Conservation (phyloP, 2,329 filamentous ascomycete genomes). For the Diaporthe longicolla region DNA sequence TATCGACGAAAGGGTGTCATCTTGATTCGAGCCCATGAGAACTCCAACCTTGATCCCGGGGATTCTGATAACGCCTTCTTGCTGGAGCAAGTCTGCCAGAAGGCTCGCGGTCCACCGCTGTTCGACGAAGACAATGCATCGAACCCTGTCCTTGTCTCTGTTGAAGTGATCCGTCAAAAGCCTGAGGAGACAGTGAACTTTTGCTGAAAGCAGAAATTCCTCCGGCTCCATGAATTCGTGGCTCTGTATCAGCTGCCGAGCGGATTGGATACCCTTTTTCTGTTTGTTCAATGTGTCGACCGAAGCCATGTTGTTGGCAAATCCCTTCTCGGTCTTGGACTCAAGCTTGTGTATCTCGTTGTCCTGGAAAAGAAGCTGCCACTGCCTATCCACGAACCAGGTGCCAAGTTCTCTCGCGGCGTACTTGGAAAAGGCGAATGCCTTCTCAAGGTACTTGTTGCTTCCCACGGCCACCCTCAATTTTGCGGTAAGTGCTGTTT, state of each 20-base stretch:
- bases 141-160: constrained; percentile 65
- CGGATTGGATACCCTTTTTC: constrained; percentile 70
- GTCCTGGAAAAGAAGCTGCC: constrained; percentile 78
- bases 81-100: constrained; percentile 76
- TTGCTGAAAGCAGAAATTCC: constrained; percentile 73
- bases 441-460: constrained; percentile 64
- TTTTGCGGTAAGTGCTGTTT: constrained; percentile 74
- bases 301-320: constrained; percentile 40
- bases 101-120: constrained; percentile 83
- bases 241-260: constrained; percentile 67
- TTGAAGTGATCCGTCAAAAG: constrained; percentile 76
- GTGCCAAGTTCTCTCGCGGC: constrained; percentile 78
- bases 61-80: constrained; percentile 65
- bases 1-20: constrained; percentile 70
- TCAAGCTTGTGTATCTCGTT: constrained; percentile 74
- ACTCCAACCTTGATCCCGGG: constrained; percentile 71
- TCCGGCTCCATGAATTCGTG: constrained; percentile 60
- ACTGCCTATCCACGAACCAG: constrained; percentile 89
- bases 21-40: constrained; percentile 67
- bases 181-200: constrained; percentile 74
- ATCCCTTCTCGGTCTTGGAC: constrained; percentile 60
- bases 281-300: constrained; percentile 64
- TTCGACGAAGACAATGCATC: constrained; percentile 90
- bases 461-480: constrained; percentile 63
- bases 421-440: constrained; percentile 72